Evolutionary conservation across 495 filamentous ascomycete species (phyloP), one percentile per base, ranked within the genome.

Genomic region (Polyplosphaeria fusca): DNA sequence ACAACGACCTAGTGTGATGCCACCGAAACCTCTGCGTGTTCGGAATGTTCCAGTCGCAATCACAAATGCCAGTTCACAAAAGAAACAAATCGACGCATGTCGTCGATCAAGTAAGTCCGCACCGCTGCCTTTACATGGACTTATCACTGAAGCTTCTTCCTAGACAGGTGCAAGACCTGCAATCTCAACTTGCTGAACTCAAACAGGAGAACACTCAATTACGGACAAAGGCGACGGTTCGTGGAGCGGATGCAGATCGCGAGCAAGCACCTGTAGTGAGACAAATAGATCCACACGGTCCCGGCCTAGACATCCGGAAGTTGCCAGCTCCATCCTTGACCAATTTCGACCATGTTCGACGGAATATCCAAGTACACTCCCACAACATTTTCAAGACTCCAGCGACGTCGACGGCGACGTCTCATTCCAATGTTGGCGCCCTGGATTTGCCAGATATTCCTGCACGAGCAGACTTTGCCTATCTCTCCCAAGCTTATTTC

Each of bases 61-160:
- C 91, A 96, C 44, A 94, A 93, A 68, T 98, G 93, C 67, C 92
- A 96, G 70, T 98, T 98, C 68, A 98, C 93, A 41, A 98, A 98
- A 75, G 93, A 98, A 71, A 97, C 93, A 19, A 98, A 98, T 71
- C 83, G 94, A 43, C 83, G 93, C 59, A 98, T 98, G 93, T 96
- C 93, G 42, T 96, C 91, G 13, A 96, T 97, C 70, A 98, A 97
- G 83, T 85, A 71, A 62, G 79, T 74, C 12, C 40, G 24, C 12
- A n/a, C 1, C 13, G 3, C 18, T n/a, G 19, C 16, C 3, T 19
- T 0, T 4, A 27, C 37, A 11, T 13, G 7, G n/a, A 13, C 5
- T 16, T 11, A 32, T 16, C 39, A 26, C 53, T 61, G 22, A 35
- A 52, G 20, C 13, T 2, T 24, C 19, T 18, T 18, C 25, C 25